A percentile compares a stretch with the other conserved stretches of the same genome.
phyloP scores from a whole-genome alignment of 768 basidiomycete species.

The Naematelia aurantialba region DNA sequence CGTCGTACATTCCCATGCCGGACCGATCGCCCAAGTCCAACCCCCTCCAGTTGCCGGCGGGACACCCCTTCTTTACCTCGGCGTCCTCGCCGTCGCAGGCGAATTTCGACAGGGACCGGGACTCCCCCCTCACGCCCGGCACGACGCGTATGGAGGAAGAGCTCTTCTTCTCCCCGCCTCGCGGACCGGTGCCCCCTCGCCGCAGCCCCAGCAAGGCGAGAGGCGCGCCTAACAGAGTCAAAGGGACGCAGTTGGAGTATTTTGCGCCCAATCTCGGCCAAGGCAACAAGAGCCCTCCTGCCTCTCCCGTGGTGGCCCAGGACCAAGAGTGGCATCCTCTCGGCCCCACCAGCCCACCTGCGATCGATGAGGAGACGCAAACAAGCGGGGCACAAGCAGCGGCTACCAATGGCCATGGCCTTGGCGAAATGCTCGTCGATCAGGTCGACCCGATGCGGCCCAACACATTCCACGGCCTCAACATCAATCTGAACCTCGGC shows the following conservation, averaged over 20 bases:
- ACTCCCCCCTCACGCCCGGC: background rate
- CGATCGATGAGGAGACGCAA: background rate
- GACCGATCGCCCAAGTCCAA: background rate
- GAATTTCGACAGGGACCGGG: background rate
- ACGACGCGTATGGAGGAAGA: background rate
- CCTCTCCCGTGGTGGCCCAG: too few species aligned
- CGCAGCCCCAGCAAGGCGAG: background rate
- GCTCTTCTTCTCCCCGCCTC: slow-evolving; percentile 1
- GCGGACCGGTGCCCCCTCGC: background rate
- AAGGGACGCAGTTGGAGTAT: too few species aligned
- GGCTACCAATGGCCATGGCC: background rate
- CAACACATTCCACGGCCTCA: background rate
- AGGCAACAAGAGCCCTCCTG: too few species aligned
- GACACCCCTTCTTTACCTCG: slow-evolving; percentile 1
- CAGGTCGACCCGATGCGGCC: background rate
- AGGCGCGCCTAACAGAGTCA: too few species aligned
- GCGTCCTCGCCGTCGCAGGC: background rate
- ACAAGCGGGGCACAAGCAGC: background rate
- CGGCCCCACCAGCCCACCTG: too few species aligned
- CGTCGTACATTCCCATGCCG: slow-evolving; percentile 1
- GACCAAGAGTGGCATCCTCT: too few species aligned
- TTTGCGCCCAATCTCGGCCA: too few species aligned
- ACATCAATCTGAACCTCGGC: background rate
- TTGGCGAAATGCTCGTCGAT: background rate
- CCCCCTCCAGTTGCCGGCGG: background rate